These are phyloP conservation scores for Claviceps sp. DNA, from an alignment of 2,329 filamentous ascomycete species.

Conservation along the genomic window DNA sequence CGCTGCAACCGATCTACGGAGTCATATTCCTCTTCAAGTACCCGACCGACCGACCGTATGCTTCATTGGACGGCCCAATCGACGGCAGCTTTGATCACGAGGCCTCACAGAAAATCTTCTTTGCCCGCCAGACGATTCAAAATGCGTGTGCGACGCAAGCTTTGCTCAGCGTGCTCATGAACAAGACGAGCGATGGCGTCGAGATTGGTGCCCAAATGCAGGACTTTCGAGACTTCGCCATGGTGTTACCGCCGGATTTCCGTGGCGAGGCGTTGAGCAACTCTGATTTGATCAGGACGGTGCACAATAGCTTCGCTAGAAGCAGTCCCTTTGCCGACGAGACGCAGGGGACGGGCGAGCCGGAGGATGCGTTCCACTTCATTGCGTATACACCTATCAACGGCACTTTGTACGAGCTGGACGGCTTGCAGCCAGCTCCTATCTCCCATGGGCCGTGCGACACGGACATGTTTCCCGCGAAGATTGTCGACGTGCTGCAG, in stretches of 20 bases:
- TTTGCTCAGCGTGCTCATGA: conserved; percentile 79
- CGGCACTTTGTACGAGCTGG: conserved; percentile 79
- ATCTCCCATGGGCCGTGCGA: conserved; percentile 74
- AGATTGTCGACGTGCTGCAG: conserved; percentile 77
- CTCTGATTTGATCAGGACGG: conserved; percentile 56
- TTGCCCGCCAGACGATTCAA: conserved; percentile 93
- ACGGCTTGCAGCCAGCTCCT: conserved; percentile 84
- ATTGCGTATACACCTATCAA: conserved; percentile 82
- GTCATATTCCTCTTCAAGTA: conserved; percentile 99
- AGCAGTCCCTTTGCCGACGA: conserved; percentile 89
- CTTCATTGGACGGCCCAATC: conserved; percentile 47
- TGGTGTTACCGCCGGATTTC: conserved; percentile 64
- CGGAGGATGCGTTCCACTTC: conserved; percentile 94
- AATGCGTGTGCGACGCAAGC: conserved; percentile 97
- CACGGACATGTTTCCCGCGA: conserved; percentile 56
- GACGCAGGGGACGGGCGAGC: conserved; percentile 51
- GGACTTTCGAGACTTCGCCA: conserved; percentile 81
- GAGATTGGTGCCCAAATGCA: conserved; percentile 58
- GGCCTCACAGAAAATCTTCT: conserved; percentile 71
- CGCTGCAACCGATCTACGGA: conserved; percentile 72
- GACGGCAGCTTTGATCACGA: conserved; percentile 72
- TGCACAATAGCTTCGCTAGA: conserved; percentile 82
- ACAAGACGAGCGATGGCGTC: conserved; percentile 55
- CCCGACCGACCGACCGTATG: conserved; percentile 55
- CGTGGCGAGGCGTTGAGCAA: conserved; percentile 48